These are phyloP conservation scores for Erodium moschatum DNA, from an alignment of 441 rosid species.

Conservation along the genomic window DNA sequence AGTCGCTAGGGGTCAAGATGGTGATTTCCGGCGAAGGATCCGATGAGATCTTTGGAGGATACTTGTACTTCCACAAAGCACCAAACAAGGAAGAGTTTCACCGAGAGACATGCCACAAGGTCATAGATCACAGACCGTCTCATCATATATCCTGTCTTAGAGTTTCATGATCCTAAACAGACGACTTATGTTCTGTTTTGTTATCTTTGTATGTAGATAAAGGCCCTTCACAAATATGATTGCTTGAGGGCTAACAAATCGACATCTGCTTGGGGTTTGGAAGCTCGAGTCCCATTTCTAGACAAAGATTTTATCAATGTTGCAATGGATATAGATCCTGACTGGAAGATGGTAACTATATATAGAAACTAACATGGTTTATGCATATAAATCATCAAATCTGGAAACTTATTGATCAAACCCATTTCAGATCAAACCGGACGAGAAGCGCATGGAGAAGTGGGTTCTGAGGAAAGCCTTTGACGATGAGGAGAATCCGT, in stretches of 20 bases:
- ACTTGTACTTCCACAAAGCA: constrained; percentile 94
- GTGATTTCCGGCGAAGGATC: constrained; percentile 98
- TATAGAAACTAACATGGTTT: neutral
- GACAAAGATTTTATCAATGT: constrained; percentile 69
- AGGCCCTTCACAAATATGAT: constrained; percentile 90
- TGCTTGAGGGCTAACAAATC: constrained; percentile 98
- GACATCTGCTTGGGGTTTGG: constrained; percentile 97
- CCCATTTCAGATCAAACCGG: constrained; percentile 44
- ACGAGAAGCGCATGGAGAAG: constrained; percentile 72
- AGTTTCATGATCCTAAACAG: no score
- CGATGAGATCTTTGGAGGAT: constrained; percentile 96
- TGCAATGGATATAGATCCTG: constrained; percentile 93
- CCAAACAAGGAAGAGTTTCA: constrained; percentile 94
- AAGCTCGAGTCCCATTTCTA: constrained; percentile 96
- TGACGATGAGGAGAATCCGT: constrained; percentile 61
- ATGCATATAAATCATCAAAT: no score
- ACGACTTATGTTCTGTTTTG: neutral
- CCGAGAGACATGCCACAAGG: constrained; percentile 93
- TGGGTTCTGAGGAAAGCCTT: constrained; percentile 75
- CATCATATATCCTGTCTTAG: no score
- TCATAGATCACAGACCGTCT: constrained; percentile 12
- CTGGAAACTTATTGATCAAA: neutral
- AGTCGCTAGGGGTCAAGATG: constrained; percentile 97
- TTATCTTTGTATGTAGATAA: constrained; percentile 50
- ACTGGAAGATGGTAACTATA: constrained; percentile 66